Base-by-base conservation (phyloP, 2,329 filamentous ascomycete species). In the Stemphylium lycopersici region DNA sequence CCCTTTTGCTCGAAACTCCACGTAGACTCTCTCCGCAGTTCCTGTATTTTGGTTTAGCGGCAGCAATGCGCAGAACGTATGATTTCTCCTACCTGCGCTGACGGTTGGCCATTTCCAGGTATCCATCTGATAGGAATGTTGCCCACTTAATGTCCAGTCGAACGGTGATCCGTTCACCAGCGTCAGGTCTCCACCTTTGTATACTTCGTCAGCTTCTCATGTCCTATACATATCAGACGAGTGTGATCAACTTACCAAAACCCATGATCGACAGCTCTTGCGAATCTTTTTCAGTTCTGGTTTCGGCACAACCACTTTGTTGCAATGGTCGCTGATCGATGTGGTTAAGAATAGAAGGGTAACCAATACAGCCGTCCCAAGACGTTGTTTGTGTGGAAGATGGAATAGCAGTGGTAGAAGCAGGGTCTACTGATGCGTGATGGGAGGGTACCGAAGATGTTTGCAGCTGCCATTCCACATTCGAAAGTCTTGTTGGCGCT, bases 121-220 rank as follows among this genome's bases (percentile, higher is more conserved):
- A 37, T 70, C 68, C 74, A 78, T 76, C 48, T 77, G 72, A 55
- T 76, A 76, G 2, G 70, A 69, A 31, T 66, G 62, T 32, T 69
- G 64, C 20, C 62, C 53, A 29, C 49, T 66, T 43, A 73, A 48
- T 11, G 55, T 67, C 73, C 72, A 78, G 43, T 73, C 68, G 36
- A 74, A 72, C 2, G 76, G 73, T n/a, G 73, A 76, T 16, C 74
- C 76, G 62, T 78, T 78, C 42, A 78, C 62, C 20, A 78, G 49
- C 11, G 74, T 73, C 39, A 78, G 61, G 26, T 62, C 70, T 50
- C 76, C 74, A 39, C 71, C 73, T 70, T 40, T 41, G 16, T 4
- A 37, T n/a, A 26, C 2, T 29, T 18, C 4, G 33, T 44, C 15
- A 52, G 48, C 32, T 29, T 29, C 37, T 34, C n/a, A 12, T 36